A percentile compares a stretch with the other conserved stretches of the same genome.
Evolutionary conservation across 176 grass and related monocot genomes (phyloP).

Genomic region (Cenchrus purpureus): DNA sequence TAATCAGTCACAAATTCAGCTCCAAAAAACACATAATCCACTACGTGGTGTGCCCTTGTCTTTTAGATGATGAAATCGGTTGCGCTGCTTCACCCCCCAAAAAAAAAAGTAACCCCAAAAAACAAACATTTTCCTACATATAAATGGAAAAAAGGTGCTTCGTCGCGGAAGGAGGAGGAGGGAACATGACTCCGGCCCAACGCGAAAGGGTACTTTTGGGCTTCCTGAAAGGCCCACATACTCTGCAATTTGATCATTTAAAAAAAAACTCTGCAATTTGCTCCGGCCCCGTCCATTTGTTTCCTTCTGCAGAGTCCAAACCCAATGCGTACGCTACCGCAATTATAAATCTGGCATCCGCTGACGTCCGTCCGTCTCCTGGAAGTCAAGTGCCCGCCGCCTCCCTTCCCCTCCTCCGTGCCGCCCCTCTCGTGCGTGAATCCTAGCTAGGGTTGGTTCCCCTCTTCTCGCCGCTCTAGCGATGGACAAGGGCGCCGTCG

Average conservation of each 20-base stretch:
- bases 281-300: neutral
- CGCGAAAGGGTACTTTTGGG: neutral
- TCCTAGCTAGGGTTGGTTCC: constrained; percentile 23
- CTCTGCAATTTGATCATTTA: neutral
- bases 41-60: too few species aligned
- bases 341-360: neutral
- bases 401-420: neutral
- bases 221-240: neutral
- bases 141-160: neutral
- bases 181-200: neutral
- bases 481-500: constrained; percentile 62
- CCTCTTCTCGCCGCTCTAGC: neutral
- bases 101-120: neutral
- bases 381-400: constrained; percentile 5
- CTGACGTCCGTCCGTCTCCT: neutral
- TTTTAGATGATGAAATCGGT: neutral
- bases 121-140: neutral
- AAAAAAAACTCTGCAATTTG: neutral
- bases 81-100: neutral
- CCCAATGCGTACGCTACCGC: neutral
- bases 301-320: neutral
- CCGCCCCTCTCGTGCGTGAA: neutral
- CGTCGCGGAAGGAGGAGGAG: neutral
- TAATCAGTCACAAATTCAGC: neutral
- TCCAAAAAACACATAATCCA: neutral